Evolutionary conservation across 1,284 basidiomycete genomes (phyloP), one percentile per base, ranked within the genome.

Genomic region (Ceraceosorus guamensis): DNA sequence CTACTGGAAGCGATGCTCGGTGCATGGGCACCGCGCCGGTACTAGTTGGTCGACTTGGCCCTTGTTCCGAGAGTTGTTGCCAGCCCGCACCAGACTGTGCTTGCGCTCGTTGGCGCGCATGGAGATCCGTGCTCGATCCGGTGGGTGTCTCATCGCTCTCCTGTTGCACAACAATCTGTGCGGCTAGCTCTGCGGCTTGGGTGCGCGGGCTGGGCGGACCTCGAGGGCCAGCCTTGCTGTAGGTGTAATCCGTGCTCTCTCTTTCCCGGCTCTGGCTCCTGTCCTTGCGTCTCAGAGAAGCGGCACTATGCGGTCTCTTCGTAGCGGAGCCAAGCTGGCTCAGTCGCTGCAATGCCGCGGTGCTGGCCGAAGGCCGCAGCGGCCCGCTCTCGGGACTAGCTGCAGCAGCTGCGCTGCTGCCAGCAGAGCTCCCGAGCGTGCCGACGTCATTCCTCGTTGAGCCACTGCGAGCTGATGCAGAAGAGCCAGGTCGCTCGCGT

Each of bases 11-110:
- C 46, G 59, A 60, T 13, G 64, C 63, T 3, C 64, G 61, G 45
- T 58, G 59, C 32, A 59, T 59, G 39, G 60, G 51, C 41, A 66
- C 59, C 37, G 56, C 54, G 0, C 62, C 60, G 7, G 59, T 60
- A 14, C 54, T 37, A 45, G 56, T 34, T 50, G 51, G 53, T 62
- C 53, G 14, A 55, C 58, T 45, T 54, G 24, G 24, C 24, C 24
- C 24, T 24, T 24, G 24, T 24, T 24, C 55, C 11, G 60, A 55
- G 43, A 33, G 46, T 33, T 52, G 55, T 32, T 52, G 53, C 13
- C 48, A 43, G 24, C 24, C 24, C 3, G 24, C 24, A 2, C 24
- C 24, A 24, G 24, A 2, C 24, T 24, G 24, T 24, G 24, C 24
- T 24, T 24, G 24, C 24, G 24, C 24, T 24, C 24, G 24, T 24